These are phyloP conservation scores for Quaeritorhiza haematococci DNA, from an alignment of 371 early-diverging fungal species.

Conservation along the genomic window DNA sequence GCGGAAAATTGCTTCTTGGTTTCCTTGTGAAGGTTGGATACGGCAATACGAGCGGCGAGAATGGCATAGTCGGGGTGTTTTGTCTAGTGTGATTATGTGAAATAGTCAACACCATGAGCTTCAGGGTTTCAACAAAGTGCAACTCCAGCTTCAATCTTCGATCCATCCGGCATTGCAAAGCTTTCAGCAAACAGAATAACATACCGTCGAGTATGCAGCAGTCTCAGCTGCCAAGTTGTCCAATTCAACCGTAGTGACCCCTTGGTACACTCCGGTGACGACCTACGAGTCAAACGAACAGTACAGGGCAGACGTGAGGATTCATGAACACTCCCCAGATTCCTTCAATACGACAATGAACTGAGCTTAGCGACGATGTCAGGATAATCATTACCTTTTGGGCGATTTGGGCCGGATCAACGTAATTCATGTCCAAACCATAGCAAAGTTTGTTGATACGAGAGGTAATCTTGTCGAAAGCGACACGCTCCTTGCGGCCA, in stretches of 20 bases:
- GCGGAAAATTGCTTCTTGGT: conserved; percentile 89
- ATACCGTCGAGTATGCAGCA: conserved; percentile 86
- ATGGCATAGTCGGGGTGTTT: conserved; percentile 97
- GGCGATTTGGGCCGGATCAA: conserved; percentile 86
- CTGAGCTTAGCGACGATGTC: too few species aligned
- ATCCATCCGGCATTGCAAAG: not conserved
- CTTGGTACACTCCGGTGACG: conserved; percentile 91
- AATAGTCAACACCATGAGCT: not conserved
- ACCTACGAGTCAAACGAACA: conserved; percentile 49
- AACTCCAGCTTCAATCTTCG: not conserved
- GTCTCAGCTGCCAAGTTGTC: conserved; percentile 98
- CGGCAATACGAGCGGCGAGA: conserved; percentile 95
- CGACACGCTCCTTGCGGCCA: conserved; percentile 85
- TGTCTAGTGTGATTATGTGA: too few species aligned
- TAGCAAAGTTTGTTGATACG: conserved; percentile 90
- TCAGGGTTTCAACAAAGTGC: not conserved
- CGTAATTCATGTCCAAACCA: conserved; percentile 86
- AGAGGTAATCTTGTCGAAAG: conserved; percentile 94
- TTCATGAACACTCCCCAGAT: not conserved
- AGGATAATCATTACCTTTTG: conserved; percentile 65
- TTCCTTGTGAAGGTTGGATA: conserved; percentile 97
- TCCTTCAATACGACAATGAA: too few species aligned
- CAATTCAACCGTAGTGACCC: conserved; percentile 92
- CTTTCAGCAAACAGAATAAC: conserved; percentile 3
- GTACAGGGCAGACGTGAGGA: not conserved